Conservation (phyloP, 371 early-diverging fungal genomes). For the Rhizopus sp. region DNA sequence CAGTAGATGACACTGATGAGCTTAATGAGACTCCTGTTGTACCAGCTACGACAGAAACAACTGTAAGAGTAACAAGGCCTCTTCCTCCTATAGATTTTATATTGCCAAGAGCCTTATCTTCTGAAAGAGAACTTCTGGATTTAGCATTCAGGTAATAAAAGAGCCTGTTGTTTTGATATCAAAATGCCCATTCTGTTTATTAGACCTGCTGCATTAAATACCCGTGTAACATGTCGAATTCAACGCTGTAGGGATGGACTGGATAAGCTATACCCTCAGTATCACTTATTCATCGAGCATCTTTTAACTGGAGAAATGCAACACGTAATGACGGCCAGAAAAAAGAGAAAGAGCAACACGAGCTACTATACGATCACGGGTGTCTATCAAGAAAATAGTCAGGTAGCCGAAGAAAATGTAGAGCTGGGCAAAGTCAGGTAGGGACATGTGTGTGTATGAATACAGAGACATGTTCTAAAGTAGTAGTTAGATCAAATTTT, state of each 20-base stretch:
- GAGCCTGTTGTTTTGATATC: conserved; percentile 3
- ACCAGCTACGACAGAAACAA: conserved; percentile 25
- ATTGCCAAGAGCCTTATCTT: conserved; percentile 26
- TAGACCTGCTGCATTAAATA: conserved; percentile 77
- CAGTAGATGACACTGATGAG: conserved; percentile 23
- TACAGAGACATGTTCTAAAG: conserved; percentile 6
- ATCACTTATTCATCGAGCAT: conserved; percentile 76
- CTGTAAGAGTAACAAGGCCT: conserved; percentile 43
- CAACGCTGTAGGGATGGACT: conserved; percentile 70
- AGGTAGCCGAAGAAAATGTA: conserved; percentile 22
- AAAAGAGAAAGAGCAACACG: conserved; percentile 69
- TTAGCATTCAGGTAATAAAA: conserved; percentile 41
- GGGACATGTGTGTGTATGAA: neutral
- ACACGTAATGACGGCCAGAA: conserved; percentile 68
- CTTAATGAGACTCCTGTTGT: conserved; percentile 11
- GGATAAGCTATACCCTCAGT: conserved; percentile 71
- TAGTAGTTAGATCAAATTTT: conserved; percentile 71
- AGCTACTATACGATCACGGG: conserved; percentile 75
- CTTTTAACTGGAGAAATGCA: conserved; percentile 48
- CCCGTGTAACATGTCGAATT: conserved; percentile 76
- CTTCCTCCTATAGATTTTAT: conserved; percentile 40
- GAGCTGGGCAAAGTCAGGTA: conserved; percentile 69
- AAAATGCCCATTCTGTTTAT: neutral
- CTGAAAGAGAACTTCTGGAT: conserved; percentile 33
- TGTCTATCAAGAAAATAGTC: conserved; percentile 21